Evolutionary conservation across 768 basidiomycete species (phyloP), one percentile per base, ranked within the genome.

Genomic region (Trametes cubensis): DNA sequence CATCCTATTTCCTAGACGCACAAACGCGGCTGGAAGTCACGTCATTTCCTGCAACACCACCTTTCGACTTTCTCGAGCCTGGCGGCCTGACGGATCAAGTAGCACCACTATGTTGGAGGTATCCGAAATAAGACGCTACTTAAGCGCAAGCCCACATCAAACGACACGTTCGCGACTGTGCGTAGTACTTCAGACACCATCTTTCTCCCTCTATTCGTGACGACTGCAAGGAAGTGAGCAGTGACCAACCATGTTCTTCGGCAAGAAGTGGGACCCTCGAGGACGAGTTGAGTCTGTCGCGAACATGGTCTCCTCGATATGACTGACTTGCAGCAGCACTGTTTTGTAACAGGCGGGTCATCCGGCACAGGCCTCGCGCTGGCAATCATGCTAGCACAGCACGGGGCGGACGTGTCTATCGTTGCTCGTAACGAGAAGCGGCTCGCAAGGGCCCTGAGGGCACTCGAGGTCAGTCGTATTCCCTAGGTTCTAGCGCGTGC

Each of bases 281-380:
- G 68, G 67, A 15, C 26, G 23, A 30, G 44, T 52, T 41, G 18
- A 23, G 25, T 34, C 28, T 1, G 10, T 30, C 11, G 23, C 15
- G 23, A 5, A 2, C 26, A 2, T 21, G 23, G 13, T 34, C 15
- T 46, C 17, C 20, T 14, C 44, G 44, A 1, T 10, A 10, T 0
- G 0, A 5, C 23, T 34, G 39, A 26, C 6, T 30, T n/a, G 1
- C 18, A 6, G 20, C 44, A 95, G 94, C 91, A 94, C 66, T 85
- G 86, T 73, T 93, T 92, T 70, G 79, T 96, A 17, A 93, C 93
- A 0, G 94, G 94, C 1, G 94, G 91, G 3, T 89, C 87, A 42
- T 79, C 85, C 17, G 94, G 94, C 0, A 83, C 95, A 0, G 94
- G 94, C 2, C 80, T 93, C 2, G 82, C 85, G 0, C 76, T 95